Evolutionary conservation across 495 filamentous ascomycete genomes (phyloP), one percentile per base, ranked within the genome.

Genomic region (Parathielavia appendiculata): DNA sequence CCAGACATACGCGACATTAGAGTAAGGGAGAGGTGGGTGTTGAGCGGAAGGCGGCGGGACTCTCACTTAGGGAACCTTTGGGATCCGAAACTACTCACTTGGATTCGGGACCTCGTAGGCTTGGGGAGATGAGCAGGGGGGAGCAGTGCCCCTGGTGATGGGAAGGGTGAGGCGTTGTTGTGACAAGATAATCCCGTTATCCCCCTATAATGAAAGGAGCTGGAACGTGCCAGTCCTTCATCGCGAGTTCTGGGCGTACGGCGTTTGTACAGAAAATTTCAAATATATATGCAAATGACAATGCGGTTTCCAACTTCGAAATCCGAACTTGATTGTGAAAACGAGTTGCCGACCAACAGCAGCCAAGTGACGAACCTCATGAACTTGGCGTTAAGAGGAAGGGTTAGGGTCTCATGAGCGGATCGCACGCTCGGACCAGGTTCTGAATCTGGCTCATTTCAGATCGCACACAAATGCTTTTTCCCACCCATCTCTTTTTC

Each of bases 391-490:
- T 2, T 7, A 43, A 43, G 10, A 1, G 22, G 4, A 12, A 52
- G 50, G 50, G 50, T 52, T 52, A 10, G 50, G 51, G 51, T 41
- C 34, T 7, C 14, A 11, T 17, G 51, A 30, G 22, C 17, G 2
- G n/a, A 22, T 26, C 30, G 20, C 16, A 23, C 35, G 17, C 55
- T 58, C 20, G 56, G 60, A 32, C 56, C 60, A 63, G 16, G 35
- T 40, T 22, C 48, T 6, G 6, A n/a, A 45, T 45, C 19, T 4
- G 26, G 47, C 39, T 45, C 35, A 50, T 56, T 57, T 52, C 43
- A 13, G 19, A 30, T 26, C 40, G 40, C 51, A 17, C 61, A 63
- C 57, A 59, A 63, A 63, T 58, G 26, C 38, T 34, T 43, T 57
- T 48, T 39, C 13, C 13, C 32, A 16, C 14, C 1, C n/a, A 9